Base-by-base conservation (phyloP, 1,284 basidiomycete species). In the Apiotrichum laibachii region DNA sequence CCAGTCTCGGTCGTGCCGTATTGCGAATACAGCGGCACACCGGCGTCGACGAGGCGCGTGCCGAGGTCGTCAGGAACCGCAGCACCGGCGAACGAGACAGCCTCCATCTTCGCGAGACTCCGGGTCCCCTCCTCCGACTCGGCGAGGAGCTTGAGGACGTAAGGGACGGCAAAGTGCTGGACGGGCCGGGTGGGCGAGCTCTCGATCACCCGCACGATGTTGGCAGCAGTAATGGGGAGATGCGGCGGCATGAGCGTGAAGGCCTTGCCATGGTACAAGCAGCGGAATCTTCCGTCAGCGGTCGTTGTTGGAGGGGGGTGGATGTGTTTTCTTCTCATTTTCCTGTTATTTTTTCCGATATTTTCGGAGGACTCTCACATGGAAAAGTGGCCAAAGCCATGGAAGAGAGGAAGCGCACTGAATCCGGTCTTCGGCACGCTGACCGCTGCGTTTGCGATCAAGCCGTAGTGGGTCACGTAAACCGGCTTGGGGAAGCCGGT, bases 1-100 rank as follows among this genome's bases (percentile, higher is more conserved):
- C 76, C 76, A 11, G 72, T 75, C 55, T 73, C 72, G 1, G 77
- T 82, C 53, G 81, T 80, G 2, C 85, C 85, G 65, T 84, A 84
- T 40, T 82, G 78, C 13, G 83, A 82, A 31, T 84, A 80, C 8
- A 87, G 77, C 21, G 80, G 81, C 5, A 86, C 81, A 1, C 83
- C 83, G 22, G 80, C 76, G 0, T 65, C 64, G 0, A 83, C 82
- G 34, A 87, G 79, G 10, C 80, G 72, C 60, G 85, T 82, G 0
- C 86, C 85, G 1, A 86, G 72, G 50, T 84, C 82, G 53, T 84
- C 66, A 1, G 71, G 77, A 9, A 75, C 69, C 11, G 75, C 75
- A 4, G 77, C 77, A 9, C 77, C 77, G 19, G 73, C 77, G 50
- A 73, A 78, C 0, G 72, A 72, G 3, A 86, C 83, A 16, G 83